Evolutionary conservation across 371 early-diverging fungal genomes (phyloP).

Genomic region (Apophysomyces trapeziformis): DNA sequence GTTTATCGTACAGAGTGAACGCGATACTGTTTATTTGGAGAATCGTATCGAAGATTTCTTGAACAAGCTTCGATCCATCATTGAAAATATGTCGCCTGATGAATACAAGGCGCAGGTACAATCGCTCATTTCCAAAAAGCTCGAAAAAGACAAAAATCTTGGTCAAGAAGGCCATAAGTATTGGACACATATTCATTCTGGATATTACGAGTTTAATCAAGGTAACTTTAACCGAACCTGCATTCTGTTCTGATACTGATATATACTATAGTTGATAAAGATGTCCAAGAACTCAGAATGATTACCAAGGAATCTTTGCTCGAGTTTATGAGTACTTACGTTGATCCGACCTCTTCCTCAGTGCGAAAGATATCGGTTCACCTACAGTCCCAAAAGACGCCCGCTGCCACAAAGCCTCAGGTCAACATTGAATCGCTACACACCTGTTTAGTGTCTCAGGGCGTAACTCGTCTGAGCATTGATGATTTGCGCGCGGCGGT

Average conservation of each 20-base stretch:
- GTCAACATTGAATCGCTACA: conserved; percentile 53
- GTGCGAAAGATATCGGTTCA: conserved; percentile 74
- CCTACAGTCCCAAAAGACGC: conserved; percentile 63
- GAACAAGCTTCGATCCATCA: conserved; percentile 46
- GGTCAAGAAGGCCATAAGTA: conserved; percentile 76
- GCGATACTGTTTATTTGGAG: conserved; percentile 82
- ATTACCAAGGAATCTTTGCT: conserved; percentile 56
- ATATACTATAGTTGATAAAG: conserved; percentile 46
- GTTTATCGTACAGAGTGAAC: conserved; percentile 87
- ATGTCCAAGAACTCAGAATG: conserved; percentile 60
- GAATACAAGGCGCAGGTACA: conserved; percentile 79
- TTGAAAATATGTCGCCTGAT: conserved; percentile 69
- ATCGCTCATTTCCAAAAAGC: conserved; percentile 71
- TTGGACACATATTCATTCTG: conserved; percentile 80
- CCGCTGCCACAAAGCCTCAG: conserved; percentile 34
- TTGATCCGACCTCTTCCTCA: conserved; percentile 58
- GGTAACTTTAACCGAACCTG: conserved; percentile 15
- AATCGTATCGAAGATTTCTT: conserved; percentile 83
- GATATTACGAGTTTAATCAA: conserved; percentile 88
- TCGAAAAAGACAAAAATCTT: conserved; percentile 89
- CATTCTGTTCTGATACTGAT: neutral
- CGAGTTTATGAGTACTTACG: conserved; percentile 61
- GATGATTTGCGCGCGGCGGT: conserved; percentile 53
- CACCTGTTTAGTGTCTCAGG: conserved; percentile 34
- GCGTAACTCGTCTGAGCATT: conserved; percentile 32